Evolutionary conservation across 2,329 filamentous ascomycete species (phyloP).

Genomic region (Diaporthe sp.): DNA sequence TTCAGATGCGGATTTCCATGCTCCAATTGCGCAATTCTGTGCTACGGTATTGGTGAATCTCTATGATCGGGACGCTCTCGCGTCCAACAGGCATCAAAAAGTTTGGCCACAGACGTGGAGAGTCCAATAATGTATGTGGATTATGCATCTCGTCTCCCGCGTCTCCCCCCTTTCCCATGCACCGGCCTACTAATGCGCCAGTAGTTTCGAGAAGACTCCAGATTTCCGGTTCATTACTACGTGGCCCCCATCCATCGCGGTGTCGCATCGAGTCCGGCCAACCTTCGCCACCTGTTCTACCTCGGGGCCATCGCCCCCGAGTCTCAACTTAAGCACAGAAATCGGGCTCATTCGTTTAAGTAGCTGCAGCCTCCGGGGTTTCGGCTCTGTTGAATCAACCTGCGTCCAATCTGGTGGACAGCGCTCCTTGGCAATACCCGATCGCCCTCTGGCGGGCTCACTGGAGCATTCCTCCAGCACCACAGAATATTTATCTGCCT

Average conservation of each 20-base stretch:
- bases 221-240: background rate
- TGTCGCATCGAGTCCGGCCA: background rate
- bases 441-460: background rate
- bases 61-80: background rate
- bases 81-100: conserved; percentile 11
- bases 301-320: background rate
- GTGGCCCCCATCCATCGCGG: background rate
- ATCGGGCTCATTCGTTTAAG: conserved; percentile 13
- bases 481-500: background rate
- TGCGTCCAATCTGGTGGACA: conserved; percentile 6
- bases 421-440: background rate
- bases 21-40: background rate
- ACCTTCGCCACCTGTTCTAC: background rate
- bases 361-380: background rate
- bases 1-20: background rate
- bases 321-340: conserved; percentile 9
- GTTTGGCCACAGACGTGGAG: background rate
- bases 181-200: conserved; percentile 17
- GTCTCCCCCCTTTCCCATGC: background rate
- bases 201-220: conserved; percentile 23
- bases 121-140: conserved; percentile 19
- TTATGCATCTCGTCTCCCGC: conserved; percentile 4
- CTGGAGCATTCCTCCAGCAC: conserved; percentile 20
- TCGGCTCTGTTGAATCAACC: background rate
- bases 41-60: background rate